Evolutionary conservation across 306 rosid species (phyloP).

Genomic region (Fragaria vesca): DNA sequence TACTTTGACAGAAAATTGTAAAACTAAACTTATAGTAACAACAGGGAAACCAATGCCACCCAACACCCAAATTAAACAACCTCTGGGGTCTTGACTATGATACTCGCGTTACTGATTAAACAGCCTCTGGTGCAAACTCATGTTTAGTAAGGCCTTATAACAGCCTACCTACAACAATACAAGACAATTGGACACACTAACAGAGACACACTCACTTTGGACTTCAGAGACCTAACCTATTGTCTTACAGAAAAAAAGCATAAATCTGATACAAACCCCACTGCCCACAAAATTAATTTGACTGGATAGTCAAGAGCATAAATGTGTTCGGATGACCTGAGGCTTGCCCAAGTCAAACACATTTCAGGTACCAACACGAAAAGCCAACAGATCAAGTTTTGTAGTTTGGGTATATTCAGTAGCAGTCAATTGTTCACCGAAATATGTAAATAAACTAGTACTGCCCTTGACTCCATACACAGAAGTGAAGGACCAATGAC

Average conservation of each 20-base stretch:
- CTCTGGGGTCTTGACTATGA: background rate
- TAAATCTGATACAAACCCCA: background rate
- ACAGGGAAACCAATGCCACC: background rate
- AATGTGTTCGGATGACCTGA: background rate
- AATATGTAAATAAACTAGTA: background rate
- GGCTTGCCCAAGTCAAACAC: background rate
- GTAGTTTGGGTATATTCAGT: background rate
- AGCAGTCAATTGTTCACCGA: background rate
- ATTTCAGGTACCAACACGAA: background rate
- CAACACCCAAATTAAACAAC: slow-evolving; percentile 1
- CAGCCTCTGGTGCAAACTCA: background rate
- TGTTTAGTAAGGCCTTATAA: background rate
- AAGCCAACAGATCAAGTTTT: background rate
- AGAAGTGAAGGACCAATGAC: background rate
- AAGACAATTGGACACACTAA: background rate
- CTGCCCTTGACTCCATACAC: background rate
- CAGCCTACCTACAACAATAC: background rate
- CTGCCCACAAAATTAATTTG: background rate
- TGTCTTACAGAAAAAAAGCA: background rate
- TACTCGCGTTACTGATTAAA: too few relatives aligned
- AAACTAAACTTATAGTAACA: background rate
- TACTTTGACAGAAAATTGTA: background rate
- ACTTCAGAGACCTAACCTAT: background rate
- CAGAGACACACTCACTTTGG: background rate
- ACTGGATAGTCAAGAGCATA: background rate